These are phyloP conservation scores for Zanthoxylum bungeanum DNA, from an alignment of 345 rosid genomes.

Conservation along the genomic window DNA sequence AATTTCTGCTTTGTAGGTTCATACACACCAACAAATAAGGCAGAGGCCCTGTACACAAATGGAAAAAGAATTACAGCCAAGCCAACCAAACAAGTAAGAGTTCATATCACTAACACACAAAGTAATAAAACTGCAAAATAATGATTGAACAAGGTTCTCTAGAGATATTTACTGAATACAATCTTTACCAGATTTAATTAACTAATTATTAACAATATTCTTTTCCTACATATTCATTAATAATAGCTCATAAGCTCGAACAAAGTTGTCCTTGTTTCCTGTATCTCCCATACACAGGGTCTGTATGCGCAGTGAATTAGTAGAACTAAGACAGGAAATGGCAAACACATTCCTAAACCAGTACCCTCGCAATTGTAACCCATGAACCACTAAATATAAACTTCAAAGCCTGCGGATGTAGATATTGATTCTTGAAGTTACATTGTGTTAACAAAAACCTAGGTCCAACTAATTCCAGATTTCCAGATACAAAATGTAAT, in stretches of 20 bases:
- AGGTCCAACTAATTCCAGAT: neutral
- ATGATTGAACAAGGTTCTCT: neutral
- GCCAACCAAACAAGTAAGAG: neutral
- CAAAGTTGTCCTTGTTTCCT: neutral
- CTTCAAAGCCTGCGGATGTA: neutral
- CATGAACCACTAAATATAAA: neutral
- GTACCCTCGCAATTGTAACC: neutral
- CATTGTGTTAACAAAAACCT: neutral
- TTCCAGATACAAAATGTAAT: neutral
- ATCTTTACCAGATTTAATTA: neutral
- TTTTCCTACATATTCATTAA: neutral
- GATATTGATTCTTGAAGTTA: neutral
- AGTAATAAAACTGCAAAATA: neutral
- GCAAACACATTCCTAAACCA: neutral
- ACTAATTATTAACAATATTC: neutral
- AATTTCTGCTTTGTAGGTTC: constrained; percentile 94
- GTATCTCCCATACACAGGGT: neutral
- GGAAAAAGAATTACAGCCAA: constrained; percentile 1
- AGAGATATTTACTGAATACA: neutral
- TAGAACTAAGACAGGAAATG: neutral
- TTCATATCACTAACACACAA: neutral
- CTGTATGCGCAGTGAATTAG: neutral
- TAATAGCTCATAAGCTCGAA: neutral
- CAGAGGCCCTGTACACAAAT: constrained; percentile 71
- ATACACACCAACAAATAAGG: constrained; percentile 87